Base-by-base conservation (phyloP, 2,329 filamentous ascomycete species). In the Calonectria hongkongensis region DNA sequence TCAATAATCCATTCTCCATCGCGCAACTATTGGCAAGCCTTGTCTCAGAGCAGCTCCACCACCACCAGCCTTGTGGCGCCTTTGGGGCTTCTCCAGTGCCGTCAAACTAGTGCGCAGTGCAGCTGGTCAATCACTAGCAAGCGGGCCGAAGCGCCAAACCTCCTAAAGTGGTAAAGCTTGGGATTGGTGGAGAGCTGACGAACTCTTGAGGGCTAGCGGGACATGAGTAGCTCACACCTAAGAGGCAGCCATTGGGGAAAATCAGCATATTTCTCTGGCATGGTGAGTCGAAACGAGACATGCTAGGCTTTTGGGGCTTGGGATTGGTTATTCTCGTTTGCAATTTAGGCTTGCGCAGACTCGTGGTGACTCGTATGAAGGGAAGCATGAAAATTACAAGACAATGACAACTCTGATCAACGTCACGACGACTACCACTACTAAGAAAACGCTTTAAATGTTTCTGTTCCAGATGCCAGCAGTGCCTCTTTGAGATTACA, bases 131-230 rank as follows among this genome's bases (percentile, higher is more conserved):
- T 30, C 15, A 33, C 30, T 33, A 33, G 27, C 10, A 6, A 41
- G 15, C 28, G 48, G 48, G 48, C 28, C 28, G 13, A 51, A 51
- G 48, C 48, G 27, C 50, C 28, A 9, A 9, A 16, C n/a, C 3
- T 16, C 8, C 27, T 54, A 16, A 18, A 33, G 4, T 13, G 39
- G 39, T 41, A 41, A 41, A 13, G 15, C 39, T 41, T 13, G 39
- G 39, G 39, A 41, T 13, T 41, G 25, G 50, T 54, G 50, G 50
- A 33, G 28, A 54, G 50, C 50, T 54, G 50, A 33, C 33, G 50
- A 54, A 33, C 28, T 2, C 27, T 54, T 54, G 18, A 16, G 28
- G 50, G 28, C 50, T 54, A 18, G 50, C 28, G 18, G 27, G 39
- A 41, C 3, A 13, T 6, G 39, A 12, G 39, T 41, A 16, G 39